Percentiles rank a stretch among this genome's conserved stretches.
These are phyloP conservation scores for Xenoacremonium recifei DNA, from an alignment of 2,329 filamentous ascomycete species.

Conservation along the genomic window DNA sequence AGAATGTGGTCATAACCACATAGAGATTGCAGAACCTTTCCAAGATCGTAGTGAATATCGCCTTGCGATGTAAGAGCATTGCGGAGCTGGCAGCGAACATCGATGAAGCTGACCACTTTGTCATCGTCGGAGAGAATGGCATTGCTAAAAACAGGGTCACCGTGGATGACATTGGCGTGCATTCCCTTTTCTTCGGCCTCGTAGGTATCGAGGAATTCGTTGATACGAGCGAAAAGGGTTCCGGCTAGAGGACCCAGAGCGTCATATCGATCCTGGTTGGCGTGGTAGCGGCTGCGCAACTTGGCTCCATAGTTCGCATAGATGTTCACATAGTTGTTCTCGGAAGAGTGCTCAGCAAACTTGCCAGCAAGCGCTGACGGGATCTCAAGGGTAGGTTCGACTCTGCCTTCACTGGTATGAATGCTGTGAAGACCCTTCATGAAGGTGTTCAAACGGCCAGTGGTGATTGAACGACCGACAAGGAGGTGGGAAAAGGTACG, in stretches of 20 bases:
- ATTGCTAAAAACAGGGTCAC: conserved; percentile 31
- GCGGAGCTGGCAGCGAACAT: conserved; percentile 29
- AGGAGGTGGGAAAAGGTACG: conserved; percentile 27
- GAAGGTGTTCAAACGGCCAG: conserved; percentile 23
- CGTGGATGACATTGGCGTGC: conserved; percentile 25
- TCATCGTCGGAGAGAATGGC: conserved; percentile 26
- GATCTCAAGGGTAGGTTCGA: conserved; percentile 18
- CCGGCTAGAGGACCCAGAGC: conserved; percentile 21
- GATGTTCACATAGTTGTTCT: conserved; percentile 19
- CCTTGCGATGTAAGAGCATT: conserved; percentile 25
- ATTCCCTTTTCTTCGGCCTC: conserved; percentile 27
- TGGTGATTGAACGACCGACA: conserved; percentile 29
- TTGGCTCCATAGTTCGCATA: background rate
- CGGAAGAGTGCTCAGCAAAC: conserved; percentile 19
- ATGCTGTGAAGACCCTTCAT: conserved; percentile 20
- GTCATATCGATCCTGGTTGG: conserved; percentile 20
- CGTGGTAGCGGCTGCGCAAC: conserved; percentile 13
- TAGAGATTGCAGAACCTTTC: conserved; percentile 29
- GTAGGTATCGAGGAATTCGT: conserved; percentile 28
- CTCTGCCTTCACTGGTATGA: conserved; percentile 1
- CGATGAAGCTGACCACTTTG: conserved; percentile 27
- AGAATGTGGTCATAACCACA: conserved; percentile 30
- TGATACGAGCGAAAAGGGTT: conserved; percentile 22
- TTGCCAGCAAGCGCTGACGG: conserved; percentile 18
- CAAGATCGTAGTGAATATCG: conserved; percentile 30